Base-by-base conservation (phyloP, 2,329 filamentous ascomycete species). In the Ophiocordyceps camponoti-floridani region DNA sequence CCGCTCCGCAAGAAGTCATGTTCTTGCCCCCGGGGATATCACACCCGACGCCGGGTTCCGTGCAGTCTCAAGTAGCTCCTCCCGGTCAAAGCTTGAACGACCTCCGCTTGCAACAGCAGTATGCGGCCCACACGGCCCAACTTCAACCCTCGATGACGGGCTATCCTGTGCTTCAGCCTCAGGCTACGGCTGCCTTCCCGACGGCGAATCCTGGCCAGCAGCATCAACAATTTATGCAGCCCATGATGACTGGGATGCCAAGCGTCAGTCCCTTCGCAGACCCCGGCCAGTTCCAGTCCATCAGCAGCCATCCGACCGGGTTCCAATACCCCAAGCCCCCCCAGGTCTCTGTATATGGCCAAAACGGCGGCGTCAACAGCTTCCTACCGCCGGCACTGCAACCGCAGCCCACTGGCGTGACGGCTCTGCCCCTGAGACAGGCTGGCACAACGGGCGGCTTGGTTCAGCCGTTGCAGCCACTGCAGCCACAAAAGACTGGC, bases 71-170 rank as follows among this genome's bases (percentile, higher is more conserved):
- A 50, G 68, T 84, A 46, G 81, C 83, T 27, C 75, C 81, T 28
- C 73, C 76, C 3, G 84, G 86, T 12, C 84, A 89, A 60, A 89
- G 80, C 58, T 59, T 93, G 52, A 73, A 78, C 53, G 84, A 89
- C 41, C 71, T 74, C 49, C 73, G 77, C 43, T 60, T 80, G 49
- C 79, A 82, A 57, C 76, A 78, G 53, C 72, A 76, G 50, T 75
- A 73, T 44, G 61, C 70, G 43, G 58, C 62, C 47, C 67, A 70
- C 44, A 62, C 68, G 33, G 64, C 68, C 48, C 59, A 62, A 40
- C 61, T 65, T 27, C 64, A 68, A 48, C 62, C 63, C 26, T 52
- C 54, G 23, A 56, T 64, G 51, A 62, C 61, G 31, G 58, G 59
- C 30, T 65, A 60, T 40, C 45, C 54, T 8, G 51, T 53, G 4